Evolutionary conservation across 306 rosid genomes (phyloP), one percentile per base, ranked within the genome.

Genomic region (Malus orientalis): DNA sequence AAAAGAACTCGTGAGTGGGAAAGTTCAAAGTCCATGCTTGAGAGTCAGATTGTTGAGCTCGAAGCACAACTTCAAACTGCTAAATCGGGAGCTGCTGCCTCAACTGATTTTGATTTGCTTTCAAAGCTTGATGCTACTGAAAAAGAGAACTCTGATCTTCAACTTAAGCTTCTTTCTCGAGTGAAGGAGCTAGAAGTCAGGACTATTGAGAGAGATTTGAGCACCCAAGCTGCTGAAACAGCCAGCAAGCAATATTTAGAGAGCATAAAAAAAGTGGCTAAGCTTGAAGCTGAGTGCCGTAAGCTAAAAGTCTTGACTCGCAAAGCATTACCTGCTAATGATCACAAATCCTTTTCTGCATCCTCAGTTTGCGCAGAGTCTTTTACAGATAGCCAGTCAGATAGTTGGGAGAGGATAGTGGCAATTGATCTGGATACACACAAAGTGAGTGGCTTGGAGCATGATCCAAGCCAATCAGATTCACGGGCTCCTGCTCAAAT

Each of bases 211-310:
- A 88, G 88, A 77, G 93, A 92, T 74, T 87, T 92, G 77, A 90
- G 86, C 81, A 45, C 86, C n/a, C 86, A 84, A 81, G 86, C 93
- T 60, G 97, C 97, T 54, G 97, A 92, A 82, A 74, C 88, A 74
- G 96, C 91, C 58, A 88, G 96, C 76, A 92, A 84, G 83, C 97
- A 92, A 71, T 85, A 87, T 79, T 76, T 92, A 69, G 96, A 86
- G 75, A 81, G 87, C 80, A 79, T 86, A 36, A 90, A 78, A 85
- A 92, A 86, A 87, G 79, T 88, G 77, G 85, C 91, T 63, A 92
- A 87, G 87, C 93, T 92, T 61, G 93, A 92, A 86, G 87, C 91
- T 16, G 96, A 92, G 82, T 88, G 90, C 79, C 86, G 91, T n/a
- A 85, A 85, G 74, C 82, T 90, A 73, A 90, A 83, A 51, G 83